Percentiles rank a stretch among this genome's conserved stretches.
Evolutionary conservation across 2,329 filamentous ascomycete species (phyloP).

Genomic region (Dactylellina sp.): DNA sequence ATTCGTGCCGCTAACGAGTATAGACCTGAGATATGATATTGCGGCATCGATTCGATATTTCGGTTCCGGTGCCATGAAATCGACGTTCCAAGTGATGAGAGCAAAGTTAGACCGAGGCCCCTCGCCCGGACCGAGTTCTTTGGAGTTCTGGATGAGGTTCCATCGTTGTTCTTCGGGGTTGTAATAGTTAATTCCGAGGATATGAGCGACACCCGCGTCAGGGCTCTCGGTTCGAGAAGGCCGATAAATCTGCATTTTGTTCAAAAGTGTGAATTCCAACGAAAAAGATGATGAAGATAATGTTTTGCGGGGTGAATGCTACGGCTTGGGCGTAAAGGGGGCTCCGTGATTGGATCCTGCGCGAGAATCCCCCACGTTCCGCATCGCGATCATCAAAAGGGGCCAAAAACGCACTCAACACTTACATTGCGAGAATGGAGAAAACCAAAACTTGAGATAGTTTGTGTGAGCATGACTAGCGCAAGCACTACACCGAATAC

Average conservation of each 20-base stretch:
- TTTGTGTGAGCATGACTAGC: slow-evolving; percentile 33
- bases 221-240: slow-evolving; percentile 19
- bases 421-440: slow-evolving; percentile 36
- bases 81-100: slow-evolving; percentile 52
- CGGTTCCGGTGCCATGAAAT: slow-evolving; percentile 43
- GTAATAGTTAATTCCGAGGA: slow-evolving; percentile 41
- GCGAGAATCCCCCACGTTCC: slow-evolving; percentile 13
- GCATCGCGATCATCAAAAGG: slow-evolving; percentile 20
- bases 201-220: slow-evolving; percentile 48
- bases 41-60: slow-evolving; percentile 46
- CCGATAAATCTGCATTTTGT: slow-evolving; percentile 23
- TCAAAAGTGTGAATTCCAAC: neutral
- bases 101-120: slow-evolving; percentile 49
- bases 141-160: slow-evolving; percentile 39
- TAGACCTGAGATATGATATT: slow-evolving; percentile 44
- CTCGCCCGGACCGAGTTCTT: slow-evolving; percentile 14
- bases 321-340: no score
- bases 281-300: neutral
- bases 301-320: no score
- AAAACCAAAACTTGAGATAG: slow-evolving; percentile 33
- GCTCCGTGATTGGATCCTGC: slow-evolving; percentile 9
- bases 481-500: slow-evolving; percentile 26
- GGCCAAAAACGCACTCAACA: slow-evolving; percentile 30
- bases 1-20: slow-evolving; percentile 45
- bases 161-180: slow-evolving; percentile 40